Conservation (phyloP, 352 stramenopile species). For the Halophytophthora polymorphica region DNA sequence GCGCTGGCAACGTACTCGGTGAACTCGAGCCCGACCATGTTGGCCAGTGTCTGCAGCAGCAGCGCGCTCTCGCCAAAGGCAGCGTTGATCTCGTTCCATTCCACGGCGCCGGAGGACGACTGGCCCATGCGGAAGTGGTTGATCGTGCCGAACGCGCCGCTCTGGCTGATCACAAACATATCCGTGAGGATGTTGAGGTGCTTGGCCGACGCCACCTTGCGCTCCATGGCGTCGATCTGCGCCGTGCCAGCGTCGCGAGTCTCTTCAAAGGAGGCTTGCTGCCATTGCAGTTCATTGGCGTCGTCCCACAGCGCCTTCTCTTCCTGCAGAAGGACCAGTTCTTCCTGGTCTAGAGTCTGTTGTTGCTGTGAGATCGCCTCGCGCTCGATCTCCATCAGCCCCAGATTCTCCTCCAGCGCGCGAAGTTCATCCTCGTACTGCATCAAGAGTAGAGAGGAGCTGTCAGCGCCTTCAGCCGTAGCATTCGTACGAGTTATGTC, state of each 20-base stretch:
- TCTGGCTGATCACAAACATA: constrained; percentile 75
- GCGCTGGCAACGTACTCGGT: constrained; percentile 43
- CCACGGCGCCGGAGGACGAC: constrained; percentile 45
- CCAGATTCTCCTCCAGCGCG: constrained; percentile 55
- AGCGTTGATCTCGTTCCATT: constrained; percentile 90
- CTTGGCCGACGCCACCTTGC: constrained; percentile 34
- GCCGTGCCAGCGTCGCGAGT: constrained; percentile 53
- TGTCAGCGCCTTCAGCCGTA: neutral
- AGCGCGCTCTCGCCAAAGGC: constrained; percentile 73
- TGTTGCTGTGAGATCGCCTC: constrained; percentile 46
- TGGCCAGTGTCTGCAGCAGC: constrained; percentile 60
- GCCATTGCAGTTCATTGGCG: constrained; percentile 51
- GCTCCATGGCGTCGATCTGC: constrained; percentile 56
- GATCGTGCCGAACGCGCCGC: constrained; percentile 76
- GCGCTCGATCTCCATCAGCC: constrained; percentile 72
- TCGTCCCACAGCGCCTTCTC: constrained; percentile 55
- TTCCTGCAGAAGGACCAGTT: constrained; percentile 42
- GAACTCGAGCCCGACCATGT: constrained; percentile 60
- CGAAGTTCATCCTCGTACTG: constrained; percentile 72
- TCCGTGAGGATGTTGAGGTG: constrained; percentile 68
- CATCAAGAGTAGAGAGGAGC: neutral
- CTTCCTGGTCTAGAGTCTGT: constrained; percentile 44
- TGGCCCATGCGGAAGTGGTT: constrained; percentile 83
- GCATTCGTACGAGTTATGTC: neutral
- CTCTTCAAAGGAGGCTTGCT: constrained; percentile 47